Conservation (phyloP, 75 land plant genomes). For the Isoetes taiwanensis region DNA sequence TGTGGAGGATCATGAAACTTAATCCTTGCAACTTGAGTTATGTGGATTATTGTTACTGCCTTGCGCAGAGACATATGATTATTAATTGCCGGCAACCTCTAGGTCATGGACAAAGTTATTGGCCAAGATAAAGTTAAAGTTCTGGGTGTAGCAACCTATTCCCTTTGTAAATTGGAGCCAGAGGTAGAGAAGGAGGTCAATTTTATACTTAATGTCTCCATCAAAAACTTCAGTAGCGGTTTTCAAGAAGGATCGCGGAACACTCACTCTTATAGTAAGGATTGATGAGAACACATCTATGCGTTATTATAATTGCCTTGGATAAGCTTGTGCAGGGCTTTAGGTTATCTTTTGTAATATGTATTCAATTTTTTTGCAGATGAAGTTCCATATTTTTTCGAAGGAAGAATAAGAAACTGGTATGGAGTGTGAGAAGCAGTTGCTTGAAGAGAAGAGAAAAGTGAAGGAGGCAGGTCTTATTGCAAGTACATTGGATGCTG, state of each 20-base stretch:
- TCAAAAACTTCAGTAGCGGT: not conserved
- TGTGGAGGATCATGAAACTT: conserved; percentile 93
- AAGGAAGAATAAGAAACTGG: conserved; percentile 73
- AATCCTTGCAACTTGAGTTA: conserved; percentile 64
- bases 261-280: conserved; percentile 12
- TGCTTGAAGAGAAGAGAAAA: conserved; percentile 51
- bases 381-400: conserved; percentile 54
- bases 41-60: not conserved
- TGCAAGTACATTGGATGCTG: conserved; percentile 69
- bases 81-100: not conserved
- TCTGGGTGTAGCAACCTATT: conserved; percentile 4
- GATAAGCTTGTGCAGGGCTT: not conserved
- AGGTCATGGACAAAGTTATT: conserved; percentile 18
- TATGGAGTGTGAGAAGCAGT: conserved; percentile 60
- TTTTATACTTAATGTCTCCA: not conserved
- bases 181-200: conserved; percentile 4
- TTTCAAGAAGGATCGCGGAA: conserved; percentile 13
- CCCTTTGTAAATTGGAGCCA: conserved; percentile 8
- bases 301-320: not conserved
- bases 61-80: not conserved
- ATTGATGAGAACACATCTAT: not conserved
- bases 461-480: conserved; percentile 61
- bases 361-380: conserved; percentile 26
- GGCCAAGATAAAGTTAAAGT: too few species aligned
- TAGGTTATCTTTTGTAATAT: not conserved